Percentiles rank a stretch among this genome's conserved stretches.
phyloP scores from a whole-genome alignment of 2,329 filamentous ascomycete genomes.

The Neofusicoccum kwambonambiense region DNA sequence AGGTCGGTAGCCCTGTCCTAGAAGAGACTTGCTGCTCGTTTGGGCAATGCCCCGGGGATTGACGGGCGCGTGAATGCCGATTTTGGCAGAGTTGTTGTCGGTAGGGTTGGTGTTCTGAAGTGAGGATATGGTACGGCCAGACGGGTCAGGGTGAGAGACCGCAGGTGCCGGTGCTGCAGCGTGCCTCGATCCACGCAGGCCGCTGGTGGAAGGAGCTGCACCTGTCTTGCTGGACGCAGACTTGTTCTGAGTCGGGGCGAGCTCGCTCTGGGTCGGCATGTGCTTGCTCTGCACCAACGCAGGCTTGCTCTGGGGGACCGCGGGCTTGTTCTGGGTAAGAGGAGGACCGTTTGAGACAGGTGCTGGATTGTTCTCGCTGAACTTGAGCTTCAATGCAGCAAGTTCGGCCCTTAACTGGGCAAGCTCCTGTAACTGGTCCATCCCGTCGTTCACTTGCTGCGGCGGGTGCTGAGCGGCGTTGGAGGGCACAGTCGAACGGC shows the following conservation, averaged over 20 bases:
- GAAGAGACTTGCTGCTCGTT: not conserved
- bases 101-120: not conserved
- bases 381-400: not conserved
- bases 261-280: no score
- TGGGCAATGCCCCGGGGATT: not conserved
- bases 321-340: no score
- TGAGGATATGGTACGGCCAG: not conserved
- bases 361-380: not conserved
- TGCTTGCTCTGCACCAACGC: no score
- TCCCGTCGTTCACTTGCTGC: not conserved
- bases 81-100: not conserved
- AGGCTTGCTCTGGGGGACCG: no score
- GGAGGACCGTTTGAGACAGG: not conserved
- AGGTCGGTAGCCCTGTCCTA: slow-evolving; percentile 9
- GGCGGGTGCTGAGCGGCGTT: not conserved
- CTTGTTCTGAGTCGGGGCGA: no score
- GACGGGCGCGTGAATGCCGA: no score
- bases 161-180: not conserved
- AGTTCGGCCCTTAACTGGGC: not conserved
- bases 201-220: not conserved
- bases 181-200: not conserved
- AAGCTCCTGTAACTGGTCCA: not conserved
- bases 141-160: not conserved
- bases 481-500: not conserved
- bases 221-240: not conserved